Evolutionary conservation across 1,139 yeast genomes (phyloP).

Genomic region (Zygosaccharomyces sapae): DNA sequence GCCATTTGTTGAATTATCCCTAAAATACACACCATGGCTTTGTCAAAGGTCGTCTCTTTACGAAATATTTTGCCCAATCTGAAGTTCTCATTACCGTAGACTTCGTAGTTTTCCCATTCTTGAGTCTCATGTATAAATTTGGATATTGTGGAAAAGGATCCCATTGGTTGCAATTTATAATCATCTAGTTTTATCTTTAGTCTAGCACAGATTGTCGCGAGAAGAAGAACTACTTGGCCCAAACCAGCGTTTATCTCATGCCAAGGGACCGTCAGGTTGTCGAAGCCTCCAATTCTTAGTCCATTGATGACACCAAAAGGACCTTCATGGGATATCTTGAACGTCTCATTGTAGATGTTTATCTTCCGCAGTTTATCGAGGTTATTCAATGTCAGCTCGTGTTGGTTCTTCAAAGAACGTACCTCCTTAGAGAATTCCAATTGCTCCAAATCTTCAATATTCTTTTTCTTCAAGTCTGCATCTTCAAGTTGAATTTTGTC

Average conservation of each 20-base stretch:
- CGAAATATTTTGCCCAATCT: constrained; percentile 35
- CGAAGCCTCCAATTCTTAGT: constrained; percentile 64
- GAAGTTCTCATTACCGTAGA: constrained; percentile 35
- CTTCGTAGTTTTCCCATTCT: constrained; percentile 36
- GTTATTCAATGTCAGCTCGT: constrained; percentile 57
- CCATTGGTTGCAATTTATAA: constrained; percentile 74
- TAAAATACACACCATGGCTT: constrained; percentile 29
- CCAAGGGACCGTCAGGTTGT: constrained; percentile 67
- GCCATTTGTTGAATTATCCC: constrained; percentile 26
- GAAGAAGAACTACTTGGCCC: constrained; percentile 72
- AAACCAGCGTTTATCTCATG: constrained; percentile 88
- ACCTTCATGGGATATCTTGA: constrained; percentile 77
- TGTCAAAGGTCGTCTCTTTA: constrained; percentile 34
- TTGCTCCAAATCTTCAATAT: constrained; percentile 50
- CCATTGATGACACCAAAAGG: constrained; percentile 87
- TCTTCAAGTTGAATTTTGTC: constrained; percentile 43
- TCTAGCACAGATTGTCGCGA: constrained; percentile 60
- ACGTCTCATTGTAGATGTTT: constrained; percentile 78
- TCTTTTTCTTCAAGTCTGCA: constrained; percentile 45
- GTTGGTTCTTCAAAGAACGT: constrained; percentile 57
- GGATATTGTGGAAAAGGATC: constrained; percentile 76
- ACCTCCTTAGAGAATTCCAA: constrained; percentile 48
- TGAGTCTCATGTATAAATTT: constrained; percentile 43
- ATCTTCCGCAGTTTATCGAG: constrained; percentile 66
- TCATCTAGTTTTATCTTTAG: constrained; percentile 53